Evolutionary conservation across 257 asterid genomes (phyloP).

Genomic region (Scutellaria galericulata): DNA sequence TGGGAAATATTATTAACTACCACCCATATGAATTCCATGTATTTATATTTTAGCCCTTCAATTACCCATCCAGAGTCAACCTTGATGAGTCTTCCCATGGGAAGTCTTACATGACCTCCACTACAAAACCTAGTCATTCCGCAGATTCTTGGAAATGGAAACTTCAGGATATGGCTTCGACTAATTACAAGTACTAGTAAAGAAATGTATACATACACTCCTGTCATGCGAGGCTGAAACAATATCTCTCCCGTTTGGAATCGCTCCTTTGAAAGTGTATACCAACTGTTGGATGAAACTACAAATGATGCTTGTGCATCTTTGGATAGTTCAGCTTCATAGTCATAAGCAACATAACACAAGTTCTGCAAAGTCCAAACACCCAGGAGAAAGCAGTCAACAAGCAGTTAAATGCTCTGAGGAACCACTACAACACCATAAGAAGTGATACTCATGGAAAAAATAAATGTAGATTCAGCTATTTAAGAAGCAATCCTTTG

Average conservation of each 20-base stretch:
- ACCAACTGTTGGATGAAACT: conserved; percentile 62
- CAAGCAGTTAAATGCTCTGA: conserved; percentile 30
- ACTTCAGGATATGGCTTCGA: conserved; percentile 24
- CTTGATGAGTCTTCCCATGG: conserved; percentile 28
- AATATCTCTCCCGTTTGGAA: conserved; percentile 94
- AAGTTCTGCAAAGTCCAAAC: conserved; percentile 67
- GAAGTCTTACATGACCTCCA: conserved; percentile 14
- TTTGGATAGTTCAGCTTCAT: conserved; percentile 84
- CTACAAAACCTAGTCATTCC: background rate
- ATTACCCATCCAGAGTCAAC: conserved; percentile 16
- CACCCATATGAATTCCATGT: conserved; percentile 25
- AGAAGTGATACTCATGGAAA: conserved; percentile 12
- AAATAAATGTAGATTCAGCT: conserved; percentile 18
- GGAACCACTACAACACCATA: conserved; percentile 24
- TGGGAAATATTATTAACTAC: background rate
- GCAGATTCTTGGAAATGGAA: conserved; percentile 18
- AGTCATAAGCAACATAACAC: conserved; percentile 90
- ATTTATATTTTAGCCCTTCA: conserved; percentile 17
- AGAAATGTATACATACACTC: conserved; percentile 66
- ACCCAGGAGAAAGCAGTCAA: conserved; percentile 37
- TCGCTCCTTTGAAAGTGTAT: conserved; percentile 86
- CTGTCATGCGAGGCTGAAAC: conserved; percentile 88
- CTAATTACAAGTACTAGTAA: conserved; percentile 35
- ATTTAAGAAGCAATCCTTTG: conserved; percentile 3
- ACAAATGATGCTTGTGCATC: conserved; percentile 70